Evolutionary conservation across 495 filamentous ascomycete genomes (phyloP).

Genomic region (Aspergillus bridgeri): DNA sequence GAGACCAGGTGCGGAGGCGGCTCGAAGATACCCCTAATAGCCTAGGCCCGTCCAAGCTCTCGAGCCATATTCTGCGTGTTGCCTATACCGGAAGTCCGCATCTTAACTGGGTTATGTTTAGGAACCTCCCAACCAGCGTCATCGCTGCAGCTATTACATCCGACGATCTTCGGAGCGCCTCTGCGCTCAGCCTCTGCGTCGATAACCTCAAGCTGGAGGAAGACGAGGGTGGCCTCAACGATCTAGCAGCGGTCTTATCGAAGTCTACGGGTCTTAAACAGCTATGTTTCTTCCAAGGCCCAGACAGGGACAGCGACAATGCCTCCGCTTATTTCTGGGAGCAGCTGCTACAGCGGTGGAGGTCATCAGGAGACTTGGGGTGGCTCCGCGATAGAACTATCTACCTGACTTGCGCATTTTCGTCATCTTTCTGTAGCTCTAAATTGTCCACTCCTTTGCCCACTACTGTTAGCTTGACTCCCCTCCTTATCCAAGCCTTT

Average conservation of each 20-base stretch:
- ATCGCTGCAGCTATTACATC: conserved; percentile 15
- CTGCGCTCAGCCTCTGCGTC: conserved; percentile 19
- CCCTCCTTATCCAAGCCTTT: neutral
- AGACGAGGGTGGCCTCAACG: conserved; percentile 5
- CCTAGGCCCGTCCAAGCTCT: conserved; percentile 13
- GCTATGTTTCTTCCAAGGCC: conserved; percentile 16
- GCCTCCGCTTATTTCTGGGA: conserved; percentile 9
- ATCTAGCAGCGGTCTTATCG: conserved; percentile 11
- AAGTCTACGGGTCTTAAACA: conserved; percentile 15
- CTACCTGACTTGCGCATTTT: conserved; percentile 16
- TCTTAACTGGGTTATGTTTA: conserved; percentile 18
- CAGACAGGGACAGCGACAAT: conserved; percentile 14
- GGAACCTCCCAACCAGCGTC: conserved; percentile 10
- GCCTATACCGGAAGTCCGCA: conserved; percentile 13
- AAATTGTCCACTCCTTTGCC: conserved; percentile 4
- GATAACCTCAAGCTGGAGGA: conserved; percentile 3
- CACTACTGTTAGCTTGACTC: neutral
- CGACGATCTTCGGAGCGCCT: conserved; percentile 12
- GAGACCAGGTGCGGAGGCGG: conserved; percentile 14
- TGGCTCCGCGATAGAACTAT: conserved; percentile 16
- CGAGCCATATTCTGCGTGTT: conserved; percentile 15
- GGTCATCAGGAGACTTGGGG: conserved; percentile 10
- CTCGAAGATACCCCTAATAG: conserved; percentile 15
- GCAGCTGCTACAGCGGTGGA: conserved; percentile 1
- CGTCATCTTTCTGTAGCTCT: conserved; percentile 6